phyloP scores from a whole-genome alignment of 2,329 filamentous ascomycete species.

The Sclerotinia minor region DNA sequence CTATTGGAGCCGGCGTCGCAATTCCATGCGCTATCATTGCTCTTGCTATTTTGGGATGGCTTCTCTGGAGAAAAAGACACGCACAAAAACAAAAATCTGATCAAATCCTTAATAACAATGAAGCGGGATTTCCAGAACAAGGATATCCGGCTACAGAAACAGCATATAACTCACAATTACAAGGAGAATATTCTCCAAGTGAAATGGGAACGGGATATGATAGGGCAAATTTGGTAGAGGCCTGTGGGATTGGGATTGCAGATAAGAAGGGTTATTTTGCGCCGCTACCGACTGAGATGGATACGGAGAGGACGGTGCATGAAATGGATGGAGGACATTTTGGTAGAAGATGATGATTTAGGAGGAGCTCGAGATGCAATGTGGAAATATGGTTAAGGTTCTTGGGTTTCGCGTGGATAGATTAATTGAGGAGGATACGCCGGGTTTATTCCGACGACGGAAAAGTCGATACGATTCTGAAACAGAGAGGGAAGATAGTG shows the following conservation, averaged over 20 bases:
- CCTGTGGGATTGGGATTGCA: not conserved
- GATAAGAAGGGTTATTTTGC: constrained; percentile 12
- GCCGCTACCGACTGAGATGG: constrained; percentile 8
- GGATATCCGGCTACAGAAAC: not conserved
- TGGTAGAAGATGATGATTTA: not conserved
- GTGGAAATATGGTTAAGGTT: not conserved
- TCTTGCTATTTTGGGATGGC: not conserved
- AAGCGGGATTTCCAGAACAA: not conserved
- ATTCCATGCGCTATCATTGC: constrained; percentile 4
- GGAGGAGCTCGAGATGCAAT: not conserved
- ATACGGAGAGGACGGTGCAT: not conserved
- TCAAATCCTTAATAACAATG: not conserved
- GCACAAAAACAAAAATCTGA: not conserved
- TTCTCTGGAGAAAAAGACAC: not conserved
- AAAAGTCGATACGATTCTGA: not conserved
- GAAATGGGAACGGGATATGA: constrained; percentile 2
- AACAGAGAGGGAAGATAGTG: not conserved
- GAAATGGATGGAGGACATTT: not conserved
- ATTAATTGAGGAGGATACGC: not conserved
- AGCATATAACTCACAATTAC: not conserved
- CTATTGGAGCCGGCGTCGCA: not conserved
- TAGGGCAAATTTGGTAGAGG: not conserved
- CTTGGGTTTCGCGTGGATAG: not conserved
- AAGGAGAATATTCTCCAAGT: not conserved
- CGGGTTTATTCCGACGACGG: not conserved